These are phyloP conservation scores for Globisporangium ultimum DNA, from an alignment of 352 stramenopile genomes.

Conservation along the genomic window DNA sequence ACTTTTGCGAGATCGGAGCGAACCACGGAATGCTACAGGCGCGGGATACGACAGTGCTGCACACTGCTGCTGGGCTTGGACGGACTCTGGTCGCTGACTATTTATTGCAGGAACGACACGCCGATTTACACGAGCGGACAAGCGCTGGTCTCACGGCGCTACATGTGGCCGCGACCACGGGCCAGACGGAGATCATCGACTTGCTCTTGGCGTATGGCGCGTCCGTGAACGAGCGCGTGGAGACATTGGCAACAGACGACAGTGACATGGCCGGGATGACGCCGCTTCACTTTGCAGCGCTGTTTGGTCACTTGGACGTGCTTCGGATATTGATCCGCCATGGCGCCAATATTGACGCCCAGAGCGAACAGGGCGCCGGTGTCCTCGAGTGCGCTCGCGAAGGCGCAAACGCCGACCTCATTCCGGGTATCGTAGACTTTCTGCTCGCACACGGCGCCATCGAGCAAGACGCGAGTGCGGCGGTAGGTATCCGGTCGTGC, in stretches of 20 bases:
- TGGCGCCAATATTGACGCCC: conserved; percentile 16
- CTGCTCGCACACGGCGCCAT: conserved; percentile 12
- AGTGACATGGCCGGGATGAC: conserved; percentile 17
- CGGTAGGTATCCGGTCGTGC: conserved; percentile 9
- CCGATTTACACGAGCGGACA: conserved; percentile 5
- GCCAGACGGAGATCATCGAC: conserved; percentile 27
- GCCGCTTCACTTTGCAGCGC: conserved; percentile 18
- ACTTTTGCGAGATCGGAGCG: conserved; percentile 17
- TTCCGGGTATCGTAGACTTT: conserved; percentile 17
- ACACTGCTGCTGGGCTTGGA: conserved; percentile 14
- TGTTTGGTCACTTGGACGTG: conserved; percentile 16
- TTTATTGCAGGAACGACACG: conserved; percentile 15
- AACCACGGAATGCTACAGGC: conserved; percentile 9
- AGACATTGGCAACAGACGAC: conserved; percentile 2
- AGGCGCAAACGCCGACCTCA: conserved; percentile 15
- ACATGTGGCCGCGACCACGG: conserved; percentile 24
- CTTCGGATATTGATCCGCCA: conserved; percentile 13
- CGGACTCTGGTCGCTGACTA: conserved; percentile 14
- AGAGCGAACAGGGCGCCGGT: conserved; percentile 13
- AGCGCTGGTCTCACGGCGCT: conserved; percentile 19
- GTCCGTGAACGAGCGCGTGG: conserved; percentile 16
- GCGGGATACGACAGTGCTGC: conserved; percentile 13
- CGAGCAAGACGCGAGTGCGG: conserved; percentile 11
- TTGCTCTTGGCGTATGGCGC: conserved; percentile 24
- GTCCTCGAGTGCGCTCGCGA: conserved; percentile 19